Evolutionary conservation across 768 basidiomycete genomes (phyloP).

Genomic region (Auriscalpium orientale): DNA sequence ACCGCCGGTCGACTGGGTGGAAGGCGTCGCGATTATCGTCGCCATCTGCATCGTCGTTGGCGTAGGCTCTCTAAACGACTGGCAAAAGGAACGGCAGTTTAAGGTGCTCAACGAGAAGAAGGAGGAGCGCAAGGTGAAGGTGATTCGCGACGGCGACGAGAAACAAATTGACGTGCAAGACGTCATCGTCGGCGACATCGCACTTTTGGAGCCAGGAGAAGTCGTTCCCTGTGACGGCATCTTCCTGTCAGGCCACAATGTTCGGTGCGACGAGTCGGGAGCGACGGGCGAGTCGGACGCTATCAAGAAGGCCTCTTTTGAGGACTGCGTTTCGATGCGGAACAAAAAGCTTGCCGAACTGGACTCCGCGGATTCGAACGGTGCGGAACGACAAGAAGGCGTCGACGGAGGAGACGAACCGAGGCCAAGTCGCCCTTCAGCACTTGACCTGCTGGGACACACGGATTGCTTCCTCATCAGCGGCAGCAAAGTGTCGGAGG

Average conservation of each 20-base stretch:
- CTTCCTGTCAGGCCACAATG: slow-evolving; percentile 87
- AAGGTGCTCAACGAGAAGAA: slow-evolving; percentile 87
- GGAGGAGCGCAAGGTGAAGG: slow-evolving; percentile 88
- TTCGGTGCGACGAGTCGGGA: slow-evolving; percentile 92
- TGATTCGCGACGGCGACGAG: slow-evolving; percentile 28
- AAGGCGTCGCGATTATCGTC: slow-evolving; percentile 79
- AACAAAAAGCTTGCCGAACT: slow-evolving; percentile 17
- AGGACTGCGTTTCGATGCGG: slow-evolving; percentile 55
- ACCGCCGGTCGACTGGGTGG: slow-evolving; percentile 94
- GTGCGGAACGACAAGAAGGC: slow-evolving; percentile 20
- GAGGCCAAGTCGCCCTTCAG: slow-evolving; percentile 9
- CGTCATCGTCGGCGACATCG: slow-evolving; percentile 90
- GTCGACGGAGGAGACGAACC: slow-evolving; percentile 18
- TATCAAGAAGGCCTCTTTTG: slow-evolving; percentile 79
- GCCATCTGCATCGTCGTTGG: slow-evolving; percentile 73
- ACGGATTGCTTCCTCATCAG: slow-evolving; percentile 89
- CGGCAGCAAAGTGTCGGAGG: slow-evolving; percentile 90
- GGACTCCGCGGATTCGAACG: not conserved
- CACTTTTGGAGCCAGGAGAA: slow-evolving; percentile 89
- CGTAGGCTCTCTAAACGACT: slow-evolving; percentile 94
- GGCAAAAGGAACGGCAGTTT: slow-evolving; percentile 98
- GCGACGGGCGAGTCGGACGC: slow-evolving; percentile 97
- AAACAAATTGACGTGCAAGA: slow-evolving; percentile 43
- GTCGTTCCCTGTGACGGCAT: slow-evolving; percentile 94
- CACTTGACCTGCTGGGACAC: slow-evolving; percentile 37